Conservation (phyloP, 2,329 filamentous ascomycete species). For the Exophiala sp. region DNA sequence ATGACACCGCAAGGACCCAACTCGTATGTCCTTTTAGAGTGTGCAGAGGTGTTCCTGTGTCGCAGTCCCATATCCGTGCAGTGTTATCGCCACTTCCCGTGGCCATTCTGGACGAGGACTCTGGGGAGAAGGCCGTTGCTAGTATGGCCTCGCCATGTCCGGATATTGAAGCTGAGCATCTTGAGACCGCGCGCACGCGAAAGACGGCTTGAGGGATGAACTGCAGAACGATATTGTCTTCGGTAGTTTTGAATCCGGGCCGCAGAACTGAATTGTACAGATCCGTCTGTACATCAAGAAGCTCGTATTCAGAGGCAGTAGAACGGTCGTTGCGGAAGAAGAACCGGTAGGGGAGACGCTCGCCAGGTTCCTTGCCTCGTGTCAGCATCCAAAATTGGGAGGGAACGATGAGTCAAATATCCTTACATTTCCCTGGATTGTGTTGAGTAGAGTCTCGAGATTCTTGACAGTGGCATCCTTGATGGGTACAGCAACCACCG, state of each 20-base stretch:
- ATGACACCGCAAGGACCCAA: constrained; percentile 84
- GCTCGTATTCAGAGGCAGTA: constrained; percentile 34
- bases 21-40: constrained; percentile 82
- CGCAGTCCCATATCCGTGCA: constrained; percentile 87
- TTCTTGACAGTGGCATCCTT: constrained; percentile 85
- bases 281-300: constrained; percentile 43
- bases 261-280: constrained; percentile 49
- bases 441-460: constrained; percentile 79
- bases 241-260: constrained; percentile 50
- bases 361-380: constrained; percentile 47
- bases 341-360: constrained; percentile 62
- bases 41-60: constrained; percentile 81
- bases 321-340: constrained; percentile 46
- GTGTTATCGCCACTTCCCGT: constrained; percentile 89
- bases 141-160: constrained; percentile 91
- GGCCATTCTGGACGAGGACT: constrained; percentile 67
- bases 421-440: constrained; percentile 66
- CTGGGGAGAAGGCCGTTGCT: constrained; percentile 76
- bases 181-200: constrained; percentile 82
- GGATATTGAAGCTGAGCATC: constrained; percentile 80
- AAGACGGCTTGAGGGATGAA: constrained; percentile 86
- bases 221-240: constrained; percentile 57
- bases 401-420: not conserved
- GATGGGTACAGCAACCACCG: constrained; percentile 68
- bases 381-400: constrained; percentile 26